Evolutionary conservation across 2,329 filamentous ascomycete species (phyloP).

Genomic region (Scedosporium minutisporum): DNA sequence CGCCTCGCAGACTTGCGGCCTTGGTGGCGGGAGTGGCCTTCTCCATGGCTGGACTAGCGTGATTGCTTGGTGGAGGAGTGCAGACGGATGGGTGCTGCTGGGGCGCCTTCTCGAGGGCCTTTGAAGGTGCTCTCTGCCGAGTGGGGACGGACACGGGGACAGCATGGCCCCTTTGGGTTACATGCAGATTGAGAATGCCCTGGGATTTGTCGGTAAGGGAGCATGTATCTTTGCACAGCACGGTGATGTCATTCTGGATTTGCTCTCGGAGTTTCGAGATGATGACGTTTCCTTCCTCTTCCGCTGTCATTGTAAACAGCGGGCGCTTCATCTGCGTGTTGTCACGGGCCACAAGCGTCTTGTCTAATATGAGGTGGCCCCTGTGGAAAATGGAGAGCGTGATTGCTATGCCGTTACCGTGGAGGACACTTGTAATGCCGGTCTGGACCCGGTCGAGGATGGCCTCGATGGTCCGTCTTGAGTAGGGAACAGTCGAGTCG

Average conservation of each 20-base stretch:
- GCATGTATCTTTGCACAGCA: conserved; percentile 42
- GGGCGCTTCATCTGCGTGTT: conserved; percentile 13
- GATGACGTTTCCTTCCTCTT: conserved; percentile 27
- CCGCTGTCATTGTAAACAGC: conserved; percentile 11
- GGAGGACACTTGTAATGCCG: conserved; percentile 37
- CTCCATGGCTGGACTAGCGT: background rate
- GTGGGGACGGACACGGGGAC: background rate
- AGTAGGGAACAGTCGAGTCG: conserved; percentile 30
- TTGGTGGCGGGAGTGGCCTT: background rate
- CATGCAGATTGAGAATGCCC: conserved; percentile 18
- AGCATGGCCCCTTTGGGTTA: conserved; percentile 10
- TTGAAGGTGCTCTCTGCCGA: conserved; percentile 1
- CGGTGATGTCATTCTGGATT: conserved; percentile 37
- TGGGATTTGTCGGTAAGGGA: conserved; percentile 23
- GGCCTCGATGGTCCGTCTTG: conserved; percentile 35
- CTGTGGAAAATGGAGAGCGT: conserved; percentile 40
- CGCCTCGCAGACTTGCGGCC: background rate
- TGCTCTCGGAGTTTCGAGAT: conserved; percentile 31
- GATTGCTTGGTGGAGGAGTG: conserved; percentile 4
- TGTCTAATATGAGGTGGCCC: conserved; percentile 43
- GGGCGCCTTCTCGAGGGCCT: conserved; percentile 1
- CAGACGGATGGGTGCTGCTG: background rate
- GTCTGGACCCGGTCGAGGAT: conserved; percentile 42
- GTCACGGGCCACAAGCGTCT: conserved; percentile 32
- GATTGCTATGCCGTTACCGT: conserved; percentile 34